Base-by-base conservation (phyloP, 2,329 filamentous ascomycete genomes). In the Claviceps sp. region DNA sequence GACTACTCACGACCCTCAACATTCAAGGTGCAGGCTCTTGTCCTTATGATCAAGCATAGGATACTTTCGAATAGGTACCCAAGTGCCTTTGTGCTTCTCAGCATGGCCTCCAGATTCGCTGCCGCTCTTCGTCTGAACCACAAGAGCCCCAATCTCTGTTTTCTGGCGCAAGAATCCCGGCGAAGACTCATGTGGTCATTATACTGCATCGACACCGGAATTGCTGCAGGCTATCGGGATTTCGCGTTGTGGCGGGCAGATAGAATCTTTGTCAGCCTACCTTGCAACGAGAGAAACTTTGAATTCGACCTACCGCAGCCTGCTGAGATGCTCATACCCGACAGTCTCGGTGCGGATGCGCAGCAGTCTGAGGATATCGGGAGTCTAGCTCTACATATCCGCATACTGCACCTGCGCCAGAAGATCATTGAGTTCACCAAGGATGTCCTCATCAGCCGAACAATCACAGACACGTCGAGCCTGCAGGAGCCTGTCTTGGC, bases 241-340 rank as follows among this genome's bases (percentile, higher is more conserved):
- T 73, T 71, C 54, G 65, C 70, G n/a, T 63, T 73, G 7, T 72
- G 69, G 61, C 64, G 65, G 2, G 62, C 65, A 14, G 70, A 72
- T 34, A 63, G 60, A 17, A 70, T 74, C 26, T 66, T 70, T 53
- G 61, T 73, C 38, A 61, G 66, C 36, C 59, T 72, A 38, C 71
- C 71, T 0, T 71, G 69, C 56, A 65, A 68, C 50, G 71, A 74
- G 55, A 65, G 68, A 52, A 68, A 72, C 38, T 74, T 74, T 54
- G 77, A 81, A 59, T 79, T 78, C 55, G 76, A 79, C 59, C 69
- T 79, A 1, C 74, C 76, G 5, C 76, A 80, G 57, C 66, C 69
- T 4, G 77, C 76, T 7, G 75, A 79, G 53, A 69, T 69, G 47
- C 69, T 78, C n/a, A 66, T 73, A 16, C 70, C 72, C 1, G 67